Conservation (phyloP, 2,329 filamentous ascomycete species). For the Hymenoscyphus repandus region DNA sequence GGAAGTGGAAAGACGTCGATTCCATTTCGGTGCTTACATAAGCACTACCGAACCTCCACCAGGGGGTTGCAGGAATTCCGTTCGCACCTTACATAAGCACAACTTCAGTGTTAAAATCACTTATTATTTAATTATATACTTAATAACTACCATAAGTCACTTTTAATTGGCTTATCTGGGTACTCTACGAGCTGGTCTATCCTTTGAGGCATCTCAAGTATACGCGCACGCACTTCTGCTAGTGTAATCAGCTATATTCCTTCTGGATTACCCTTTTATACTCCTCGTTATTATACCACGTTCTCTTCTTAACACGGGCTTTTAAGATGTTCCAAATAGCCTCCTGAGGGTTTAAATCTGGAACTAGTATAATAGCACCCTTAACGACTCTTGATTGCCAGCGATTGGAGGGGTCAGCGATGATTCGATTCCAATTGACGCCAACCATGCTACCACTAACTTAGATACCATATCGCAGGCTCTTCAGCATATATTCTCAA, state of each 20-base stretch:
- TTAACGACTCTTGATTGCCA: not conserved
- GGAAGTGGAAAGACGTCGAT: no score
- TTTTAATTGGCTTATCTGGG: no score
- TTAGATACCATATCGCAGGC: not conserved
- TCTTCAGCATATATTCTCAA: slow-evolving; percentile 1
- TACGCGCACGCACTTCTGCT: not conserved
- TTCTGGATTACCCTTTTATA: not conserved
- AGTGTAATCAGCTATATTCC: not conserved
- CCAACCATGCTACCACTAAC: not conserved
- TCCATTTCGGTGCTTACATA: no score
- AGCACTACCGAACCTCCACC: no score
- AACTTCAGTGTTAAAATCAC: no score
- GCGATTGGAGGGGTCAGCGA: not conserved
- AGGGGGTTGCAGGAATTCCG: not conserved
- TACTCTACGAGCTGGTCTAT: no score
- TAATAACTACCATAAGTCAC: no score
- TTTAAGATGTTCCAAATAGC: slow-evolving; percentile 1
- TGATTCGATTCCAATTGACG: not conserved
- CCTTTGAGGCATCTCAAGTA: not conserved
- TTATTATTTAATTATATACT: no score
- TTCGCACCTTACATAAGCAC: no score
- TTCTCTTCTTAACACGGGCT: no score
- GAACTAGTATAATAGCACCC: no score
- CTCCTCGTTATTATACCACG: not conserved
- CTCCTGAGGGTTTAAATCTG: not conserved